Conservation (phyloP, 2,329 filamentous ascomycete species). For the Volutella citrinella region DNA sequence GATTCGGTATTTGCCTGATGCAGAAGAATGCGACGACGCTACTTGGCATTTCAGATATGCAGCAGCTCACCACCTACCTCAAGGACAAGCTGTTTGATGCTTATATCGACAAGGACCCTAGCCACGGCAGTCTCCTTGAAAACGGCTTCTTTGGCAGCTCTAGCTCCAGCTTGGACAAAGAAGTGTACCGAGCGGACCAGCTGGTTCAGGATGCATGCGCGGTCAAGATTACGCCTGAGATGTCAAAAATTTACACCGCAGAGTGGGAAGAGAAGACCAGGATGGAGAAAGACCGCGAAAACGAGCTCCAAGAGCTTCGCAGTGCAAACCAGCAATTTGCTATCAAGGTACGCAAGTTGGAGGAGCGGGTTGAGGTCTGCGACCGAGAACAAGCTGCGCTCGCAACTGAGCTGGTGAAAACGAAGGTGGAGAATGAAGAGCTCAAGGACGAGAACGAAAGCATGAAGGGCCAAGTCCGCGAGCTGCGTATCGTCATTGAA, state of each 20-base stretch:
- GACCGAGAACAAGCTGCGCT: slow-evolving; percentile 89
- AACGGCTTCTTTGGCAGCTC: slow-evolving; percentile 97
- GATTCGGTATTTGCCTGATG: slow-evolving; percentile 94
- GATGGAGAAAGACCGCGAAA: slow-evolving; percentile 77
- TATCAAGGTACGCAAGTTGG: slow-evolving; percentile 77
- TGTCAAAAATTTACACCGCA: slow-evolving; percentile 72
- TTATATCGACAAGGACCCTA: slow-evolving; percentile 93
- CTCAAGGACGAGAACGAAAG: slow-evolving; percentile 87
- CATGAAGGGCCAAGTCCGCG: slow-evolving; percentile 77
- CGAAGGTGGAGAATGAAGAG: slow-evolving; percentile 91
- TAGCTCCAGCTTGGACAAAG: slow-evolving; percentile 85
- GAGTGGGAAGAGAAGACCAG: slow-evolving; percentile 94
- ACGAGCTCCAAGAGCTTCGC: slow-evolving; percentile 73
- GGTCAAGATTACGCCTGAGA: slow-evolving; percentile 78
- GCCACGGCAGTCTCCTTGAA: slow-evolving; percentile 88
- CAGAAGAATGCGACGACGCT: slow-evolving; percentile 82
- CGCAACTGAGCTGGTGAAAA: slow-evolving; percentile 85
- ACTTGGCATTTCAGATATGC: slow-evolving; percentile 87
- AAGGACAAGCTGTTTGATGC: slow-evolving; percentile 95
- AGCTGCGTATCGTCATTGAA: slow-evolving; percentile 83
- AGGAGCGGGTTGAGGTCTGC: slow-evolving; percentile 82
- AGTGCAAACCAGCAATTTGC: slow-evolving; percentile 64
- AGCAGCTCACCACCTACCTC: slow-evolving; percentile 79
- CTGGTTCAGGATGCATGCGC: slow-evolving; percentile 91
- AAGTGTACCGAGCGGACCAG: slow-evolving; percentile 91